Conservation (phyloP, 148 eudicot genomes). For the Diospyros lotus region DNA sequence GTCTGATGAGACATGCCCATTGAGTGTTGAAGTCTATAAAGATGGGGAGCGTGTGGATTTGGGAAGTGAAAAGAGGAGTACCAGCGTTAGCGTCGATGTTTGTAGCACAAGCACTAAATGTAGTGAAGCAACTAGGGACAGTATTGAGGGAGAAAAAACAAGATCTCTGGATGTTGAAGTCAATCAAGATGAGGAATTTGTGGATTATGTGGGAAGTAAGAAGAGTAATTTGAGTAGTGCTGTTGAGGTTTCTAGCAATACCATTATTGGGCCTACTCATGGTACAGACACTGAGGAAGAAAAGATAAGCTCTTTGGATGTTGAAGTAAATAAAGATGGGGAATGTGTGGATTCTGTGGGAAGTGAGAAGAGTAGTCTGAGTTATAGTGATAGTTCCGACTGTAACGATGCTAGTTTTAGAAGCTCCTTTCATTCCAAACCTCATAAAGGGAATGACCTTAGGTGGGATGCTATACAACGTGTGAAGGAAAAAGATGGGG, state of each 20-base stretch:
- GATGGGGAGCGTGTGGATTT: no score
- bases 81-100: no score
- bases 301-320: conserved; percentile 7
- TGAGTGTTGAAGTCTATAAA: no score
- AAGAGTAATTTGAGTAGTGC: conserved; percentile 10
- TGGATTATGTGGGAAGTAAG: no score
- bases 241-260: conserved; percentile 16
- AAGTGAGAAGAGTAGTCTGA: conserved; percentile 53
- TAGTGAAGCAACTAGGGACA: no score
- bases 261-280: conserved; percentile 25
- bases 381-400: conserved; percentile 33
- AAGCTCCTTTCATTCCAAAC: conserved; percentile 43
- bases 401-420: conserved; percentile 39
- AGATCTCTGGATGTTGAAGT: no score
- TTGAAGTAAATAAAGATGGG: conserved; percentile 14
- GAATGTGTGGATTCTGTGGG: conserved; percentile 26
- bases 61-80: no score
- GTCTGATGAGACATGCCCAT: no score
- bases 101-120: no score
- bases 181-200: no score
- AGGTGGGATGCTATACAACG: conserved; percentile 65
- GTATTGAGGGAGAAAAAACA: no score
- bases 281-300: conserved; percentile 11
- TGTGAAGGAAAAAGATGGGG: conserved; percentile 55
- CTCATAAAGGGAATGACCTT: conserved; percentile 72